Percentiles rank a stretch among this genome's conserved stretches.
phyloP scores from a whole-genome alignment of 2,329 filamentous ascomycete genomes.

The Colletotrichum agaves region DNA sequence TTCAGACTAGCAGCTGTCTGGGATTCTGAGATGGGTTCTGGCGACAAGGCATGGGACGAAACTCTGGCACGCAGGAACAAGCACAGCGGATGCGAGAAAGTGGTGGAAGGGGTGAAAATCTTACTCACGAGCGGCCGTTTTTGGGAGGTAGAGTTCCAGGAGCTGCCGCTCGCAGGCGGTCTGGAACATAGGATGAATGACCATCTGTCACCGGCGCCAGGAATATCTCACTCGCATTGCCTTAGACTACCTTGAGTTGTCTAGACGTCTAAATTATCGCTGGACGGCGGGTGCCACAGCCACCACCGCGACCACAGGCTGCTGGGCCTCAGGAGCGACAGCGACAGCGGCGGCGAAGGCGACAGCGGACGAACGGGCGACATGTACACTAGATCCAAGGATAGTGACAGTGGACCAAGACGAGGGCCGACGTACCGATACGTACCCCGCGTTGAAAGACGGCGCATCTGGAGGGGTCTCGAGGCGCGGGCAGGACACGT shows the following conservation, averaged over 20 bases:
- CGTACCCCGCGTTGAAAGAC: conserved; percentile 29
- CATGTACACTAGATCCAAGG: conserved; percentile 28
- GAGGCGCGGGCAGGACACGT: not conserved
- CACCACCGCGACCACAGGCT: conserved; percentile 18
- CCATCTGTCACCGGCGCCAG: not conserved
- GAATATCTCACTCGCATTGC: conserved; percentile 4
- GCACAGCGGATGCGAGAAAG: conserved; percentile 11
- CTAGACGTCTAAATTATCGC: not conserved
- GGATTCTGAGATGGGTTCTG: conserved; percentile 11
- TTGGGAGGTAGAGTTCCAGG: conserved; percentile 17
- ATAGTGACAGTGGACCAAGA: conserved; percentile 29
- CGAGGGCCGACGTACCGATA: conserved; percentile 20
- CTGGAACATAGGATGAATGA: conserved; percentile 6
- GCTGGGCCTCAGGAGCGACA: not conserved
- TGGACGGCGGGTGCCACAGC: conserved; percentile 19
- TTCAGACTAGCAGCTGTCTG: conserved; percentile 10
- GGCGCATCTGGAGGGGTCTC: conserved; percentile 5
- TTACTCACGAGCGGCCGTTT: conserved; percentile 34
- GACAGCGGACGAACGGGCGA: not conserved
- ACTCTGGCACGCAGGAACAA: conserved; percentile 15
- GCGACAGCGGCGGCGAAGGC: conserved; percentile 11
- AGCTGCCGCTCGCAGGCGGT: conserved; percentile 21
- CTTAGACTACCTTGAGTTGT: not conserved
- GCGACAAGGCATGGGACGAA: conserved; percentile 22
- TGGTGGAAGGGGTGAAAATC: not conserved